Percentiles rank a stretch among this genome's conserved stretches.
phyloP scores from a whole-genome alignment of 768 basidiomycete species.

The Pluteus cervinus region DNA sequence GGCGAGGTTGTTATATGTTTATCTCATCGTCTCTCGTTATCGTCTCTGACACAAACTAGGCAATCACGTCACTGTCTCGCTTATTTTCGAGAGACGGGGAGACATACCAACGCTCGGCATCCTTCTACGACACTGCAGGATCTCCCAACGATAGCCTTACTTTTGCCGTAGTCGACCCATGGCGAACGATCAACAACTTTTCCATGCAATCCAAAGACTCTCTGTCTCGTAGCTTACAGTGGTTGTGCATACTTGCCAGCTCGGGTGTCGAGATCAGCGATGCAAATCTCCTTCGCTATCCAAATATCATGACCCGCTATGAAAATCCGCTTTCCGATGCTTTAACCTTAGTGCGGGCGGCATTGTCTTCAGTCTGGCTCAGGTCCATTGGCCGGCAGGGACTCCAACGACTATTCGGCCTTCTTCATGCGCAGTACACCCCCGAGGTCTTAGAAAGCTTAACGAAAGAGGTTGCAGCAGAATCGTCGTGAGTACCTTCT shows the following conservation, averaged over 20 bases:
- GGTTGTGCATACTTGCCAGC: slow-evolving; percentile 54
- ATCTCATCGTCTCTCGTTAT: neutral
- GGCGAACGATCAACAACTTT: slow-evolving; percentile 40
- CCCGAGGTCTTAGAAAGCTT: no score
- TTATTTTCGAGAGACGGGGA: slow-evolving; percentile 54
- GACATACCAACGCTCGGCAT: slow-evolving; percentile 30
- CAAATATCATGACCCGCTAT: slow-evolving; percentile 30
- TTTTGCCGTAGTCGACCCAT: slow-evolving; percentile 39
- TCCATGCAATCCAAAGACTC: slow-evolving; percentile 37
- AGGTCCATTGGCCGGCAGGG: slow-evolving; percentile 53
- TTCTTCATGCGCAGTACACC: no score
- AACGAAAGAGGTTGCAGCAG: no score
- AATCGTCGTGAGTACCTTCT: no score
- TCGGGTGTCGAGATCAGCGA: slow-evolving; percentile 64
- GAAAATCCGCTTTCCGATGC: slow-evolving; percentile 37
- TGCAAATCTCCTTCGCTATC: slow-evolving; percentile 42
- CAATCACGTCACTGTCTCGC: slow-evolving; percentile 46
- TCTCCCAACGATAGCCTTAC: slow-evolving; percentile 21
- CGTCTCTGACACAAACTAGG: slow-evolving; percentile 24
- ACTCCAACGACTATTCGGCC: slow-evolving; percentile 43
- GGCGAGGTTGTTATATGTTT: slow-evolving; percentile 30
- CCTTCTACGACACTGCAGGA: slow-evolving; percentile 22
- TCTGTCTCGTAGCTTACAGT: slow-evolving; percentile 42
- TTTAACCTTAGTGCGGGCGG: slow-evolving; percentile 44
- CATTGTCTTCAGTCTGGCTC: slow-evolving; percentile 56